Percentiles rank a stretch among this genome's conserved stretches.
phyloP scores from a whole-genome alignment of 257 asterid genomes.

The Osmanthus fragrans region DNA sequence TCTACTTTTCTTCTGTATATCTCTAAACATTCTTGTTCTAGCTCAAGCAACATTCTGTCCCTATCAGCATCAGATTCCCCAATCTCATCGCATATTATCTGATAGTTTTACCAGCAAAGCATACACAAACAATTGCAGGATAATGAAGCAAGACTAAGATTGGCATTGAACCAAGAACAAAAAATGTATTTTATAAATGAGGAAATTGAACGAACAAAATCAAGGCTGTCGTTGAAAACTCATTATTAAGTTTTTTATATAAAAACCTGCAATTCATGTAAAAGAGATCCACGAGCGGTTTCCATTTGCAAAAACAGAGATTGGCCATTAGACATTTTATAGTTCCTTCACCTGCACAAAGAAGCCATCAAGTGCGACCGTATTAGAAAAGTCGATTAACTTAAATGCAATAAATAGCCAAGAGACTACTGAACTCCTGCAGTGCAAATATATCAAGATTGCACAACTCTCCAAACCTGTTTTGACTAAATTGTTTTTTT shows the following conservation, averaged over 20 bases:
- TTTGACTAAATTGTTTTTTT: too few species aligned
- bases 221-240: background rate
- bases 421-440: background rate
- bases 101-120: conserved; percentile 26
- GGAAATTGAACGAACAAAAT: background rate
- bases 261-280: conserved; percentile 79
- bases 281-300: conserved; percentile 80
- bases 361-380: conserved; percentile 5
- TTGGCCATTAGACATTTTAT: conserved; percentile 43
- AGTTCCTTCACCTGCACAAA: conserved; percentile 35
- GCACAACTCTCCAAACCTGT: too few species aligned
- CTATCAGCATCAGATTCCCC: conserved; percentile 85
- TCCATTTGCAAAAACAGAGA: conserved; percentile 51
- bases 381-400: conserved; percentile 9
- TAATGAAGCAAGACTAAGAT: background rate
- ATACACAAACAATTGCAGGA: background rate
- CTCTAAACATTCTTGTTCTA: conserved; percentile 88
- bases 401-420: background rate
- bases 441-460: too few species aligned
- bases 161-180: background rate
- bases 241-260: background rate
- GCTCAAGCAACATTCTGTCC: conserved; percentile 80
- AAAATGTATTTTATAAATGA: background rate
- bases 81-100: conserved; percentile 99
- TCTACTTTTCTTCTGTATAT: conserved; percentile 94